Conservation (phyloP, 2,329 filamentous ascomycete genomes). For the Fusarium sp. region DNA sequence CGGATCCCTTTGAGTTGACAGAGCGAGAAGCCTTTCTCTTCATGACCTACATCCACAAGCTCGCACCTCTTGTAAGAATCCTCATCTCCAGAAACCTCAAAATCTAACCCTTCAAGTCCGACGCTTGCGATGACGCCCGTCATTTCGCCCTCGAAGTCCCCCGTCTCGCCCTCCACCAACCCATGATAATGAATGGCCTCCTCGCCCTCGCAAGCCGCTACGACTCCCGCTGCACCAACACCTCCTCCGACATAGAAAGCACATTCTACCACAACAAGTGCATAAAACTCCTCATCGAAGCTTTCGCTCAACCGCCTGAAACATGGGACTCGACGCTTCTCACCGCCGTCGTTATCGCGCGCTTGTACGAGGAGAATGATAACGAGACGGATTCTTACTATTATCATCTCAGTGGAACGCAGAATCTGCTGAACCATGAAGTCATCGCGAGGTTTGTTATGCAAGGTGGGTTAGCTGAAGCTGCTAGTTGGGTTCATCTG, state of each 20-base stretch:
- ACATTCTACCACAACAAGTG: slow-evolving; percentile 5
- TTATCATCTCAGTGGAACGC: background rate
- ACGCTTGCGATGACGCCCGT: background rate
- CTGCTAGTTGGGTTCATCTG: background rate
- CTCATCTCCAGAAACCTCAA: fast-evolving
- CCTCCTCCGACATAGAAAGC: background rate
- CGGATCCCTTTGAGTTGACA: background rate
- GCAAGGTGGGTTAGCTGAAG: background rate
- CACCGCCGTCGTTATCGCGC: background rate
- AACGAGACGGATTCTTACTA: background rate
- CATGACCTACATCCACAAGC: slow-evolving; percentile 1
- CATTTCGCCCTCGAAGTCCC: slow-evolving; percentile 5
- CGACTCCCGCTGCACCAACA: background rate
- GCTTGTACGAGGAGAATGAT: background rate
- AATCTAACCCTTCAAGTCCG: background rate
- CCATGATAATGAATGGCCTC: slow-evolving; percentile 5
- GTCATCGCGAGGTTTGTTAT: background rate
- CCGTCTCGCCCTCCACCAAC: background rate
- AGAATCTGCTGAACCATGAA: background rate
- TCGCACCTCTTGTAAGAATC: background rate
- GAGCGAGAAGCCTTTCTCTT: background rate
- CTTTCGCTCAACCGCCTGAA: background rate
- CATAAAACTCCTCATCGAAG: background rate
- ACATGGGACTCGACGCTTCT: slow-evolving; percentile 2
- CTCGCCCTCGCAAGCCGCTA: slow-evolving; percentile 4